Base-by-base conservation (phyloP, 2,329 filamentous ascomycete genomes). In the Botryosphaeria dothidea region DNA sequence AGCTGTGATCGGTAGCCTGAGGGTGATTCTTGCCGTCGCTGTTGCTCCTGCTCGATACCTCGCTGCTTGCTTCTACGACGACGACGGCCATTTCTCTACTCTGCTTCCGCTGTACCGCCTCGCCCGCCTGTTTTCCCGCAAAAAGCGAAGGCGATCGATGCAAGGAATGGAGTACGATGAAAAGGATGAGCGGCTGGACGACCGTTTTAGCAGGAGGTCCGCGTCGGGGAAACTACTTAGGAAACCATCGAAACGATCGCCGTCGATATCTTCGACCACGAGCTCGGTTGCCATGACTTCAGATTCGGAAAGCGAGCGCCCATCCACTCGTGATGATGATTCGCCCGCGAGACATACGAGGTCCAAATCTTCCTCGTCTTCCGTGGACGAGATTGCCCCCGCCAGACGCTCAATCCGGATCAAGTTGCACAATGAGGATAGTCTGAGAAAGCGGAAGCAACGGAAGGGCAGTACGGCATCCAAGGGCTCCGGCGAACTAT, bases 401-500 rank as follows among this genome's bases (percentile, higher is more conserved):
- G 82, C 86, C 6, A 87, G 91, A 72, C 86, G 92, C 65, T 96
- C 93, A 1, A 97, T 97, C 68, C 88, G 93, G 43, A 97, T 98
- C 72, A 96, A 95, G 78, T 83, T 97, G 15, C 89, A 94, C 76
- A 92, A 89, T 68, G 92, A 97, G 71, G 92, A 93, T 65, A 85
- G 87, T 45, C 80, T 90, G 65, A 85, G 89, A 68, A 88, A 92
- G 75, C 87, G 91, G 65, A 93, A 92, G 75, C 86, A 89, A n/a
- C 73, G 85, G 84, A 71, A 90, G 87, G 76, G 82, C 83, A 84
- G 67, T 41, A 66, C 57, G 25, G 61, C 66, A 5, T 62, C 65
- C 17, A 73, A 71, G 65, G 67, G 64, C 57, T 70, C 70, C 64
- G 68, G 70, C n/a, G 72, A 73, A 49, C 15, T 60, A 7, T 75